Base-by-base conservation (phyloP, 2,329 filamentous ascomycete genomes). In the Penicillium sp. region DNA sequence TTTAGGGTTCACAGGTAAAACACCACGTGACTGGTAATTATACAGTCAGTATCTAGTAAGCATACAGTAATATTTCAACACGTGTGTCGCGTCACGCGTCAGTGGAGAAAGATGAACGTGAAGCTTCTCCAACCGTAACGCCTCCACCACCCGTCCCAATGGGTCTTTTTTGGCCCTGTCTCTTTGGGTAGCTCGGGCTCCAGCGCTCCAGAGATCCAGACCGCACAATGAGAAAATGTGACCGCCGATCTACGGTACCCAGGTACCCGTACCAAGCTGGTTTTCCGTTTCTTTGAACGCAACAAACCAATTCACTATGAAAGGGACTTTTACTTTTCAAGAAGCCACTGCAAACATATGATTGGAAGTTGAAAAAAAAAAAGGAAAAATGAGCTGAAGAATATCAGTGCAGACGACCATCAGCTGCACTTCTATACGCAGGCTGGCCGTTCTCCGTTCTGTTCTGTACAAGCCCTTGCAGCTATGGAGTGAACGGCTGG, bases 191-290 rank as follows among this genome's bases (percentile, higher is more conserved):
- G 35, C 19, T 50, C 23, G 23, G 36, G 45, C 45, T 33, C 45
- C 49, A 43, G 49, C 44, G 44, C 38, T 50, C 38, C 41, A 52
- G 15, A 21, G 47, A 15, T 38, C 45, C 53, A 57, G 55, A 60
- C 58, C 58, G 58, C 58, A 60, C 58, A 60, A 60, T 60, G 51
- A 47, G 41, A 54, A 59, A 49, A 25, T 47, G 31, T 35, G n/a
- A 45, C 51, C 39, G 48, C 38, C 55, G 52, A 55, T 55, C 53
- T n/a, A 45, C 50, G 17, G 49, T 42, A 43, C 49, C 29, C 50
- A 53, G 50, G 38, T 53, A 39, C 49, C 38, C 39, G 50, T 44
- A 36, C 17, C 21, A 23, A 41, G 25, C 4, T 43, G 29, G 27
- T 41, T 41, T 43, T 42, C 23, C 2, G 17, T 55, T 21, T 51